Percentiles rank a stretch among this genome's conserved stretches.
These are phyloP conservation scores for Ganoderma resinaceum DNA, from an alignment of 1,284 basidiomycete genomes.

Conservation along the genomic window DNA sequence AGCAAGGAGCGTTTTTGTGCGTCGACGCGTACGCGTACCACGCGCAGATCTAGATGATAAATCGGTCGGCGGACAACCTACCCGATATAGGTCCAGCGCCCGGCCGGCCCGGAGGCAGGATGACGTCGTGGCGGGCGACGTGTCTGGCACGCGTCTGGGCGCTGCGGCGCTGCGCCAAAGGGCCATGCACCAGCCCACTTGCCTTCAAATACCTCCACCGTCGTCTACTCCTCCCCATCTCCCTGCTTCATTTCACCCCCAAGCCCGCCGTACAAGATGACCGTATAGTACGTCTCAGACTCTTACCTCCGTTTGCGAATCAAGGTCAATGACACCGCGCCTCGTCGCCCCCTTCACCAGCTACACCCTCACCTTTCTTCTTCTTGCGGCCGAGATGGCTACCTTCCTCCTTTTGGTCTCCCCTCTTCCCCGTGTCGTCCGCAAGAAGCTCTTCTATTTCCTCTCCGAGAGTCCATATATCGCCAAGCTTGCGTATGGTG, in stretches of 20 bases:
- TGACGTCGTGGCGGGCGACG: slow-evolving; percentile 31
- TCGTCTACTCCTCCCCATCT: neutral
- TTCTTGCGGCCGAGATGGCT: slow-evolving; percentile 80
- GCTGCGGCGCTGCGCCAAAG: slow-evolving; percentile 15
- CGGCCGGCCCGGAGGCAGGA: slow-evolving; percentile 12
- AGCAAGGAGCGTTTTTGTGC: slow-evolving; percentile 15
- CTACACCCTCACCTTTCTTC: slow-evolving; percentile 79
- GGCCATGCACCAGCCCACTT: slow-evolving; percentile 6
- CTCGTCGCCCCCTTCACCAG: slow-evolving; percentile 41
- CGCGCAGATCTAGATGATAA: slow-evolving; percentile 31
- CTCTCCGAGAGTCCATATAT: slow-evolving; percentile 73
- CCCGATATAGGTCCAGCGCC: slow-evolving; percentile 4
- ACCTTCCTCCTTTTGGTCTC: slow-evolving; percentile 79
- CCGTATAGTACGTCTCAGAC: slow-evolving; percentile 64
- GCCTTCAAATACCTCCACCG: slow-evolving; percentile 11
- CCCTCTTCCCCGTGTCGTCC: slow-evolving; percentile 78
- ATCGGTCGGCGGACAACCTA: slow-evolving; percentile 7
- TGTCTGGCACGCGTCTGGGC: slow-evolving; percentile 19
- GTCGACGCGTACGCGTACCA: slow-evolving; percentile 30
- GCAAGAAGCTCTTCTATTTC: slow-evolving; percentile 79
- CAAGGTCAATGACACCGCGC: neutral
- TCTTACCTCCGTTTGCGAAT: neutral
- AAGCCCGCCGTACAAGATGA: slow-evolving; percentile 53
- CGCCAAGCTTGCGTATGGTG: slow-evolving; percentile 79
- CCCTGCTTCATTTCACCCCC: neutral